Conservation (phyloP, 139 green algal genomes). For the Dunaliella primolecta region DNA sequence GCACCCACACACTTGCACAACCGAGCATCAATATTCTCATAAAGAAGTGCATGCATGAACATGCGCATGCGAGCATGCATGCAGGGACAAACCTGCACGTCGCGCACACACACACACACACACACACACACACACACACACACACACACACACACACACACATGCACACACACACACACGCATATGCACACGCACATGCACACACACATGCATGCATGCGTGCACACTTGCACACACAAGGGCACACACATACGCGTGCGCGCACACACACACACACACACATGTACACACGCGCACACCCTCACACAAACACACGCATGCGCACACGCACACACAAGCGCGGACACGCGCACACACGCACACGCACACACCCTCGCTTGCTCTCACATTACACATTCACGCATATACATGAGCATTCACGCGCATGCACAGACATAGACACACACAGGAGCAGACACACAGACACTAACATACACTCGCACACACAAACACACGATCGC, state of each 20-base stretch:
- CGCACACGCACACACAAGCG: not conserved
- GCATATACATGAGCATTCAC: not conserved
- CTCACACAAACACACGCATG: not conserved
- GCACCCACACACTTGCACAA: not conserved
- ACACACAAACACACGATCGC: no score
- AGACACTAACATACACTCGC: no score
- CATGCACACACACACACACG: no score
- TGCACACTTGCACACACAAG: not conserved
- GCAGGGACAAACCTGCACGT: no score
- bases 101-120: not conserved
- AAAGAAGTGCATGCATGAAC: no score
- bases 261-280: not conserved
- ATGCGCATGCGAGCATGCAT: no score
- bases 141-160: no score
- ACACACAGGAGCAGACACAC: not conserved
- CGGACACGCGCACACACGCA: not conserved
- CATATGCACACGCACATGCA: no score
- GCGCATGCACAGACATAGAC: not conserved
- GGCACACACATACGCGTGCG: not conserved
- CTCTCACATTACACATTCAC: no score
- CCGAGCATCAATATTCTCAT: no score
- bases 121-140: no score
- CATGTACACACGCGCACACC: not conserved
- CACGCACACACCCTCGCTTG: no score
- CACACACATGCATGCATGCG: not conserved